Base-by-base conservation (phyloP, 2,329 filamentous ascomycete species). In the Fusarium palustre region DNA sequence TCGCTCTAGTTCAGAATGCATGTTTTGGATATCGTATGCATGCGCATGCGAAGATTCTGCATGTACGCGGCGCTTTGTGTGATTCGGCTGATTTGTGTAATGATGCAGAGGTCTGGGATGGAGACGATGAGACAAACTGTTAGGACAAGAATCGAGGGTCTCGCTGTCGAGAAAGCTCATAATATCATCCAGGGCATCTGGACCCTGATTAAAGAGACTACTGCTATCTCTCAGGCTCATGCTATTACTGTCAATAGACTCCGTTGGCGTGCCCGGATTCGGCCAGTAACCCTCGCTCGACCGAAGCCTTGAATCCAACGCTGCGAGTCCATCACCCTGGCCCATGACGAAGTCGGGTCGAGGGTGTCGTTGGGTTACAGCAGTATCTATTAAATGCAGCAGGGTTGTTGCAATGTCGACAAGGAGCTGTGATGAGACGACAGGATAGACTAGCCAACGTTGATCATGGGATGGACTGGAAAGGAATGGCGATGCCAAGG, bases 141-240 rank as follows among this genome's bases (percentile, higher is more conserved):
- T 69, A 33, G 73, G 66, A 46, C 56, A 46, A 16, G 73, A 75
- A 50, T 55, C 70, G 55, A 73, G 63, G n/a, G 73, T 75, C 47
- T 75, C 73, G 30, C 66, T 74, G 66, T 75, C 73, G 39, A 75
- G 55, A 67, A 75, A 75, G 59, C 68, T 74, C 59, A 63, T 71
- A 65, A 69, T 67, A 69, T 74, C 72, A 70, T 71, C 65, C 59
- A 59, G 43, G 34, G 60, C 55, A 42, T 49, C 58, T 42, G 41
- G 64, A 25, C 68, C 64, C 49, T 72, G 66, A 64, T 56, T 57
- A 49, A 41, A 61, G 50, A 63, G 64, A 52, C 56, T 59, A 50
- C 56, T 55, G 59, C 57, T 65, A 65, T 48, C 64, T 60, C 43
- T 66, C 38, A 30, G 46, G 53, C 53, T 55, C 39, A 63, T 65